Base-by-base conservation (phyloP, 441 rosid genomes). In the Pelargonium citronellum region DNA sequence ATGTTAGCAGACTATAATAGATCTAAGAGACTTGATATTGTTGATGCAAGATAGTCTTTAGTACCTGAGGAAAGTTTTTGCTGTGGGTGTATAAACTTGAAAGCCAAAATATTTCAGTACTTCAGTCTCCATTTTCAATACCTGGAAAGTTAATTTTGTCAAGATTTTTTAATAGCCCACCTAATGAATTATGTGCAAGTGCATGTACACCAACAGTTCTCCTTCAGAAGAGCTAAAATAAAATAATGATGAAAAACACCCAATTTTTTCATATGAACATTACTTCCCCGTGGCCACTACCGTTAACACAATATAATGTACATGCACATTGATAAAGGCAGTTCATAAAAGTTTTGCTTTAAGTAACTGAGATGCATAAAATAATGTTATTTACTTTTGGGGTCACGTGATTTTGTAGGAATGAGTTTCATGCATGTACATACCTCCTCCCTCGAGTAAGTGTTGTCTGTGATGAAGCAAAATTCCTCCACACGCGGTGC, bases 21-120 rank as follows among this genome's bases (percentile, higher is more conserved):
- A 15, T 15, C 9, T 53, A n/a, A 53, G 22, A 53, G 60, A 11
- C 46, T 67, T 64, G 11, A 30, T 70, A 44, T 10, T 39, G 69
- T 24, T 53, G 73, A 60, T 43, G 64, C 37, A 68, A 13, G 60
- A 73, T 67, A 63, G 55, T 34, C 49, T 24, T 19, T n/a, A 70
- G 76, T 81, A 91, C 97, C 97, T 86, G 75, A 91, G 87, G 80
- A 91, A 90, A 58, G 92, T 85, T 84, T 90, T 90, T 75, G 86
- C 67, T 75, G 96, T 91, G 69, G 96, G 96, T 74, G 86, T 79
- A 16, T 89, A 82, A 70, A 91, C 77, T 69, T 87, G 90, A 76
- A 86, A 90, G 71, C 80, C 81, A 85, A 90, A 76, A 74, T 74
- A 76, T 66, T 86, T 90, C 67, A 90, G 81, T 70, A 88, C 80